phyloP scores from a whole-genome alignment of 768 basidiomycete genomes.

The Punctularia strigosozonata region DNA sequence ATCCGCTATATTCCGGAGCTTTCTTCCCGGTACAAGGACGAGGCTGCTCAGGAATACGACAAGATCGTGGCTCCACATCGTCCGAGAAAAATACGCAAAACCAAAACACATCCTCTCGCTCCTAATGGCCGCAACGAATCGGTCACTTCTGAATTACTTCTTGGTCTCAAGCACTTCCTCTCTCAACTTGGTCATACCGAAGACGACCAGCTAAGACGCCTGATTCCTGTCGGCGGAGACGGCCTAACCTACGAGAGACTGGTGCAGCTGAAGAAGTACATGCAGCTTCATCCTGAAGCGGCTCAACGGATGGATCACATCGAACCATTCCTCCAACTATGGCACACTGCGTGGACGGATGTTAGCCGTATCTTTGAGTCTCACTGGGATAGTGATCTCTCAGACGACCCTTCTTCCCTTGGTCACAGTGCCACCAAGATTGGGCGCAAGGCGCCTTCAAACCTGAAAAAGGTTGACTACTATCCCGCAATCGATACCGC shows the following conservation, averaged over 20 bases:
- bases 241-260: slow-evolving; percentile 9
- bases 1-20: neutral
- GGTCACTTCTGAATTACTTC: slow-evolving; percentile 17
- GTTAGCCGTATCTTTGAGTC: slow-evolving; percentile 11
- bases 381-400: slow-evolving; percentile 11
- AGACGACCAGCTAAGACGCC: slow-evolving; percentile 9
- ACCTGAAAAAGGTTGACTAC: slow-evolving; percentile 11
- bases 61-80: too few relatives aligned
- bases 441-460: slow-evolving; percentile 3
- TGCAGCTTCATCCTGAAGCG: slow-evolving; percentile 5
- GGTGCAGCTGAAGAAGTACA: slow-evolving; percentile 1
- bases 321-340: slow-evolving; percentile 16
- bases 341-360: slow-evolving; percentile 24
- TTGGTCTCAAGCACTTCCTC: slow-evolving; percentile 21
- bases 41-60: too few relatives aligned
- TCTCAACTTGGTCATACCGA: slow-evolving; percentile 18
- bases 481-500: slow-evolving; percentile 5
- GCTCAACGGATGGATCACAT: slow-evolving; percentile 14
- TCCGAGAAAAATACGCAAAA: neutral
- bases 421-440: slow-evolving; percentile 6
- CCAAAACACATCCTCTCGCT: slow-evolving; percentile 17
- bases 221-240: slow-evolving; percentile 16
- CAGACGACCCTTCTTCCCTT: slow-evolving; percentile 9
- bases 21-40: too few relatives aligned
- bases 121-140: slow-evolving; percentile 19